Evolutionary conservation across 352 stramenopile species (phyloP), one percentile per base, ranked within the genome.

Genomic region (Phytophthora nicotianae): DNA sequence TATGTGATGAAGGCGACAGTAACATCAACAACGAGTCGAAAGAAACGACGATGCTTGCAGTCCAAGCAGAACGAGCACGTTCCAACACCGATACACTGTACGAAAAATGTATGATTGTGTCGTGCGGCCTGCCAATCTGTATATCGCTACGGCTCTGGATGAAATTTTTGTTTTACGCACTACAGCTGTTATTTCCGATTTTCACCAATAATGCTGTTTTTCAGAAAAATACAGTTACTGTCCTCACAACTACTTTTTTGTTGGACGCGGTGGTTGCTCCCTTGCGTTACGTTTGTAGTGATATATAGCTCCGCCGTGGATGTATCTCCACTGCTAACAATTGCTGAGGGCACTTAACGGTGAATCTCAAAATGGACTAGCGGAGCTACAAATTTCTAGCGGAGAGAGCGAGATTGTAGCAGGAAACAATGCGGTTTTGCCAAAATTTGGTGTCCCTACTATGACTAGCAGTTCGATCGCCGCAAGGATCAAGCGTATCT

Each of bases 91-190:
- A 54, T 33, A 26, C 29, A 29, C n/a, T 29, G 24, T 29, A 29
- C 41, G 46, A 69, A 42, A 70, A 65, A 57, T 57, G 24, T 43
- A 61, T 9, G 62, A 70, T 58, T 60, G 62, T 65, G 62, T 60
- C 62, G 62, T 70, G 62, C 62, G 55, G 62, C 29, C 49, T 70
- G 62, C n/a, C 17, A 59, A 48, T 49, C 64, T 68, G 58, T 58
- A 68, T 72, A 54, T 61, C 38, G 41, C 24, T 40, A 59, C 57
- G 58, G 50, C 56, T 70, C 58, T 68, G 53, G 64, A 50, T 17
- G 26, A 70, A 72, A 61, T 60, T 71, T 71, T 66, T 57, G 26
- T 29, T 63, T 58, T n/a, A 33, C 19, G 6, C 4, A 27, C 29
- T 56, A 42, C 58, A 67, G 45, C 41, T 70, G 47, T 49, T 61